Evolutionary conservation across 2,329 filamentous ascomycete genomes (phyloP), one percentile per base, ranked within the genome.

Genomic region (Aureobasidium sp.): DNA sequence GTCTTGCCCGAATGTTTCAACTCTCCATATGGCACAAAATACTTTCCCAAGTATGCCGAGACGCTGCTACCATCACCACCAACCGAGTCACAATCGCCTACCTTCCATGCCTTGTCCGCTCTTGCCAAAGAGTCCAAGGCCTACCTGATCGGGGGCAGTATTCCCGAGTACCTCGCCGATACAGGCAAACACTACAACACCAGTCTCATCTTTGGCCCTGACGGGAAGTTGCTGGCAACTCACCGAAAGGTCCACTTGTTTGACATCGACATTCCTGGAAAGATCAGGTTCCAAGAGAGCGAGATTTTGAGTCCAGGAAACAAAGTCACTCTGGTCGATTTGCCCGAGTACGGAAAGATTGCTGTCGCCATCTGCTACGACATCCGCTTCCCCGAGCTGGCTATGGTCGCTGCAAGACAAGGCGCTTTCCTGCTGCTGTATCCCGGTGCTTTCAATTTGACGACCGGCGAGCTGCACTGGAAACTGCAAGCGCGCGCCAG

Each of bases 1-100:
- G 89, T 97, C 29, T 80, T 98, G 16, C 93, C 93, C 30, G 93
- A 98, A 74, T 98, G 93, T 78, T 98, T 98, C 82, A 98, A 98
- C 76, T 94, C 88, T 37, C 93, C 93, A 7, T 98, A 98, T 71
- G 93, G 93, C 60, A 90, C 84, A 60, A 79, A 89, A 65, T 90
- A 85, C 76, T 98, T 98, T 72, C 85, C 90, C 51, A 80, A 84
- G 57, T 97, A 97, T 70, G 90, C 93, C 60, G 93, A 98, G 71
- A 85, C 82, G 1, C 83, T 97, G n/a, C 75, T 80, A 1, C 88
- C 89, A 1, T 85, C 83, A 3, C 88, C 89, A 24, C 88, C 90
- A 0, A 74, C 83, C 3, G 67, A 74, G 56, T 78, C 81, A 40
- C 80, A 86, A 63, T 85, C 87, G 4, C 90, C 90, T 0, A 90